phyloP scores from a whole-genome alignment of 176 grass and related monocot species.

The Saccharum spontaneum region DNA sequence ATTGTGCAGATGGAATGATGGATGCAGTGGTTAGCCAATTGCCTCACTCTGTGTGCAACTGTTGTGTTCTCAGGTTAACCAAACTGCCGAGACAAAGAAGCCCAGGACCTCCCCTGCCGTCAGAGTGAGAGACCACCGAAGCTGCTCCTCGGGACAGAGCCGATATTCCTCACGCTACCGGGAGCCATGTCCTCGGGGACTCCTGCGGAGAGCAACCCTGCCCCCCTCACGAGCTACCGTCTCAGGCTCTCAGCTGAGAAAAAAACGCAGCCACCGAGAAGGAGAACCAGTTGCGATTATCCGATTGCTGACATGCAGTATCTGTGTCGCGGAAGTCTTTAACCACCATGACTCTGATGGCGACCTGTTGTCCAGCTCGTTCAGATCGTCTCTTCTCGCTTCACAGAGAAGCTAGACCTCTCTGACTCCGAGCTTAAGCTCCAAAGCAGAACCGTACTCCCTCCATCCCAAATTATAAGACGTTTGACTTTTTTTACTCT shows the following conservation, averaged over 20 bases:
- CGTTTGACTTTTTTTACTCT: too few species aligned
- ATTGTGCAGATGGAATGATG: too few species aligned
- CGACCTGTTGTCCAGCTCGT: too few species aligned
- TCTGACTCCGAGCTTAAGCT: background rate
- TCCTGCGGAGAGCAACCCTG: constrained; percentile 41
- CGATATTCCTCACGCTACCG: constrained; percentile 71
- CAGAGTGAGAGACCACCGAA: constrained; percentile 32
- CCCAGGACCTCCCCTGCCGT: constrained; percentile 37
- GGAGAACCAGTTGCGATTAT: constrained; percentile 64
- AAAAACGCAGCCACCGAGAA: constrained; percentile 57
- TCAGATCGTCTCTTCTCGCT: too few species aligned
- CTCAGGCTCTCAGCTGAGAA: constrained; percentile 29
- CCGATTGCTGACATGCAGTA: background rate
- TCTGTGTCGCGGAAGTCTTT: background rate
- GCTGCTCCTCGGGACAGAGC: constrained; percentile 26
- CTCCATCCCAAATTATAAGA: too few species aligned
- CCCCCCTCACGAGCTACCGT: constrained; percentile 55
- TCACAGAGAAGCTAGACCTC: background rate
- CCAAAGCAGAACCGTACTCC: background rate
- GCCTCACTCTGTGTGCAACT: constrained; percentile 27
- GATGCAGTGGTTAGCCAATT: too few species aligned
- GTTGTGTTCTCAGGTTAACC: constrained; percentile 36
- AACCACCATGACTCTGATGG: too few species aligned
- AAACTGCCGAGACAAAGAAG: constrained; percentile 40
- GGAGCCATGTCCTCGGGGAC: constrained; percentile 64